Base-by-base conservation (phyloP, 495 filamentous ascomycete genomes). In the Podospora didyma region DNA sequence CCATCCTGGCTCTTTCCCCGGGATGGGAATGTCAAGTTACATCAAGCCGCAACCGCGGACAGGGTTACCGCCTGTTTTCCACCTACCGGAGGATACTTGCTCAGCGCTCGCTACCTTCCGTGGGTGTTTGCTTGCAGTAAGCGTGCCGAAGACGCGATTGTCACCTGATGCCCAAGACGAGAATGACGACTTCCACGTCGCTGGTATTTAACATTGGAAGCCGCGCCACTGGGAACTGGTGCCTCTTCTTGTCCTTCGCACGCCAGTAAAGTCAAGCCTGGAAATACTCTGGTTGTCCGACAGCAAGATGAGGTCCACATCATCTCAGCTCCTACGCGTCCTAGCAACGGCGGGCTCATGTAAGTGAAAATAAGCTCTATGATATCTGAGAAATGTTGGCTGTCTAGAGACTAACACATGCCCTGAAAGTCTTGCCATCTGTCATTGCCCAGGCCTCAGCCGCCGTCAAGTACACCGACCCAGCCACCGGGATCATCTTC, bases 401-500 rank as follows among this genome's bases (percentile, higher is more conserved):
- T n/a, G n/a, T n/a, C n/a, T n/a, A 9, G 26, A 9, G 28, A 21
- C 53, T 61, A 42, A 62, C 52, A 46, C 35, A 26, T 11, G 11
- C 10, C 16, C 37, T 14, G 4, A 4, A 41, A 69, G 67, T 62
- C 35, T 45, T 69, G 56, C 61, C 66, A 42, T 60, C 60, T 45
- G 49, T 61, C 20, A 34, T 69, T 12, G 64, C 60, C 51, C 68
- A 71, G 57, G 57, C 57, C 26, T 60, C 60, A 19, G 10, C n/a
- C 2, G 55, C 66, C 0, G 49, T 48, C 3, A 71, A 62, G 16
- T 77, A 72, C 58, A 79, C 73, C 20, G 76, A 79, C 42, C 57
- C 72, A 12, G 65, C 60, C 35, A 73, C 75, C 7, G 73, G 71
- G 44, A 80, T 80, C 56, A 57, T 66, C 59, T 80, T 80, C 62